phyloP scores from a whole-genome alignment of 441 rosid genomes.

The Hura crepitans region DNA sequence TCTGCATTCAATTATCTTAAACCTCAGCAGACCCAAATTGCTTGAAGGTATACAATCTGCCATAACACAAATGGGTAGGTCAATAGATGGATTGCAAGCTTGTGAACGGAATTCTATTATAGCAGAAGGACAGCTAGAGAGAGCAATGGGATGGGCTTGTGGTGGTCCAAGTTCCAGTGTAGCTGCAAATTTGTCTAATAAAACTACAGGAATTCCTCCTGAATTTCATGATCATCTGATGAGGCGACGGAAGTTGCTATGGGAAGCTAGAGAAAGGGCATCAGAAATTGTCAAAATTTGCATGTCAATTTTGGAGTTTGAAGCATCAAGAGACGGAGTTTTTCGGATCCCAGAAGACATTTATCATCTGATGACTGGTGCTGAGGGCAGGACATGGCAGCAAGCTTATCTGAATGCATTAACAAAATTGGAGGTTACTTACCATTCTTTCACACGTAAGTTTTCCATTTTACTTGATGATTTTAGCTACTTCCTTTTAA shows the following conservation, averaged over 20 bases:
- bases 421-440: constrained; percentile 67
- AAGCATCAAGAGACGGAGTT: constrained; percentile 88
- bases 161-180: constrained; percentile 71
- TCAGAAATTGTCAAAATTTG: constrained; percentile 66
- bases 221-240: constrained; percentile 82
- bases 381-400: constrained; percentile 76
- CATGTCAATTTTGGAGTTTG: constrained; percentile 84
- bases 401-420: constrained; percentile 67
- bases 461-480: constrained; percentile 23
- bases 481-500: constrained; percentile 11
- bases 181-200: constrained; percentile 52
- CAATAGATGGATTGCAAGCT: constrained; percentile 73
- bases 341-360: constrained; percentile 59
- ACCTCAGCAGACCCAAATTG: constrained; percentile 63
- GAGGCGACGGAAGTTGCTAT: constrained; percentile 65
- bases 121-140: constrained; percentile 93
- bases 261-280: constrained; percentile 87
- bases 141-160: constrained; percentile 99
- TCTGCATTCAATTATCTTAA: constrained; percentile 51
- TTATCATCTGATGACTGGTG: constrained; percentile 41
- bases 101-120: constrained; percentile 65
- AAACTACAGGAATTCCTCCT: constrained; percentile 79
- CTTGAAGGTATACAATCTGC: constrained; percentile 69
- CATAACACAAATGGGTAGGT: constrained; percentile 57
- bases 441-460: constrained; percentile 84